Conservation (phyloP, 768 basidiomycete genomes). For the Austroboletus festivus region DNA sequence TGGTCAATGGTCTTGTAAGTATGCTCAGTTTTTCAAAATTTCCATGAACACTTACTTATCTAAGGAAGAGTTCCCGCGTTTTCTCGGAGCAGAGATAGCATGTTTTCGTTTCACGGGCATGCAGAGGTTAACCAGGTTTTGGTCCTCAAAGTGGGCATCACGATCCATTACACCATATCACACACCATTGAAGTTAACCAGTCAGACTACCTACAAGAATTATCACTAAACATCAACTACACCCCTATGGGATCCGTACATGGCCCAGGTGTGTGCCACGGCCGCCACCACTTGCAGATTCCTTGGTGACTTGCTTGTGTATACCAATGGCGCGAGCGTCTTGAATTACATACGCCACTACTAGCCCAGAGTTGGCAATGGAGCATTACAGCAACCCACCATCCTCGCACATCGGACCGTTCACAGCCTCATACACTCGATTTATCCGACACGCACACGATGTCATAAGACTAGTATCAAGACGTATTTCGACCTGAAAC, state of each 20-base stretch:
- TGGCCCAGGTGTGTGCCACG: too few species aligned
- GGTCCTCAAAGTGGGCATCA: not conserved
- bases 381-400: conserved; percentile 8
- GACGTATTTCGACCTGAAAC: not conserved
- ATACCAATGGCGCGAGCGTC: too few species aligned
- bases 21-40: too few species aligned
- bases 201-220: not conserved
- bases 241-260: too few species aligned
- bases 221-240: conserved; percentile 8
- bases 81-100: too few species aligned
- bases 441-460: not conserved
- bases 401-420: conserved; percentile 1
- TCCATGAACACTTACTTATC: too few species aligned
- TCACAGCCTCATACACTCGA: not conserved
- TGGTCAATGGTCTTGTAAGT: too few species aligned
- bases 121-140: too few species aligned
- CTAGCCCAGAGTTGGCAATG: not conserved
- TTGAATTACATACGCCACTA: not conserved
- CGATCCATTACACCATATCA: conserved; percentile 2
- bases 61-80: not conserved
- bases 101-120: too few species aligned
- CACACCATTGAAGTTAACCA: not conserved
- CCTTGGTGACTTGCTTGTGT: too few species aligned
- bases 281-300: too few species aligned
- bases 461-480: not conserved